Conservation (phyloP, 306 rosid species). For the Cicer pinnatifidum region DNA sequence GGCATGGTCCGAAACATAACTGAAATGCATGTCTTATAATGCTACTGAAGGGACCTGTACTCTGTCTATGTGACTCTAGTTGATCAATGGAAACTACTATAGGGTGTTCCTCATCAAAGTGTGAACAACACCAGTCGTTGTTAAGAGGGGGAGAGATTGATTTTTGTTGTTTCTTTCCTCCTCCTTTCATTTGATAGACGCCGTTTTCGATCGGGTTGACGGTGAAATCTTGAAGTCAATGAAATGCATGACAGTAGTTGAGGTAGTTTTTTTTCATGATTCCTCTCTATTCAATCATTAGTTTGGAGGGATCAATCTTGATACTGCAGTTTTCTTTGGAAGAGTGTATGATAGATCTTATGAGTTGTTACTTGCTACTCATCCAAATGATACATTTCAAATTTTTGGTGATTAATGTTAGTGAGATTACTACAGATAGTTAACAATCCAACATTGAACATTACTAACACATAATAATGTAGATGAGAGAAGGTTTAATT, state of each 20-base stretch:
- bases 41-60: constrained; percentile 24
- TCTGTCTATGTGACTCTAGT: not conserved
- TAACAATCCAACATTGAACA: constrained; percentile 6
- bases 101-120: constrained; percentile 23
- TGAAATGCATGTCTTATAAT: constrained; percentile 19
- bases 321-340: not conserved
- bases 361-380: constrained; percentile 27
- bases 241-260: constrained; percentile 9
- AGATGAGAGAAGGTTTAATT: not conserved
- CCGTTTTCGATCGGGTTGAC: constrained; percentile 1
- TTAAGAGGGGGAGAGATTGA: constrained; percentile 11
- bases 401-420: constrained; percentile 1
- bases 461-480: not conserved
- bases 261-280: constrained; percentile 22
- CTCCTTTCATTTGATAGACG: not conserved
- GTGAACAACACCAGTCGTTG: not conserved
- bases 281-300: not conserved
- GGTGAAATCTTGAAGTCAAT: not conserved
- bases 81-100: constrained; percentile 28
- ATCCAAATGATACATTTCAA: not conserved
- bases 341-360: constrained; percentile 23
- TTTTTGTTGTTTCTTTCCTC: constrained; percentile 25
- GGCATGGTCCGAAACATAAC: not conserved
- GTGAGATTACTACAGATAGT: not conserved
- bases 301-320: constrained; percentile 25